phyloP scores from a whole-genome alignment of 306 rosid genomes.

The Oxytropis ochrocephala region DNA sequence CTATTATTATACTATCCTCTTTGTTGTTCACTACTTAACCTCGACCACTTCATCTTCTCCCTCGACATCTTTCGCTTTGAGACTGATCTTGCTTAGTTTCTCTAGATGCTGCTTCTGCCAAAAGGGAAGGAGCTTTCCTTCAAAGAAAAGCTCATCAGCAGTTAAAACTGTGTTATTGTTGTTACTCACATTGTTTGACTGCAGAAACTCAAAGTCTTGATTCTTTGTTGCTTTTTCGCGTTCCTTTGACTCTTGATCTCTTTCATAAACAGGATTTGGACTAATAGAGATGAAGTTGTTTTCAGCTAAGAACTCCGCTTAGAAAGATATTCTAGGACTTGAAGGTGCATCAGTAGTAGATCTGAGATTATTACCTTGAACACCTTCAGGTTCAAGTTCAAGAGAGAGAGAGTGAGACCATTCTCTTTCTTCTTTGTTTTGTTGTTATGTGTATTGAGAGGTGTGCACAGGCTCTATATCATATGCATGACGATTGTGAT shows the following conservation, averaged over 20 bases:
- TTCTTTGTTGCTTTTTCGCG: slow-evolving; percentile 41
- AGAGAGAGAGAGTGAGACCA: slow-evolving; percentile 60
- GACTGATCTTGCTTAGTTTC: slow-evolving; percentile 65
- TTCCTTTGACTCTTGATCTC: slow-evolving; percentile 27
- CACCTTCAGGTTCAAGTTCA: neutral
- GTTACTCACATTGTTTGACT: slow-evolving; percentile 48
- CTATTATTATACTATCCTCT: slow-evolving; percentile 42
- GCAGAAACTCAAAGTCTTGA: slow-evolving; percentile 87
- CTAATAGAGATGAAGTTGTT: slow-evolving; percentile 74
- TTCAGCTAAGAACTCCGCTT: slow-evolving; percentile 83
- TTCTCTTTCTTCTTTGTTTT: slow-evolving; percentile 17
- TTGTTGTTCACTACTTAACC: slow-evolving; percentile 34
- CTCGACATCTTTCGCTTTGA: slow-evolving; percentile 40
- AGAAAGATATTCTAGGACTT: slow-evolving; percentile 92
- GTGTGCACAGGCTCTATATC: neutral
- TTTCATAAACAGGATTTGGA: slow-evolving; percentile 48
- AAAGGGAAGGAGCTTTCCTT: slow-evolving; percentile 91
- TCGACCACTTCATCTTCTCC: slow-evolving; percentile 17
- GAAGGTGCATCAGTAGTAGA: slow-evolving; percentile 50
- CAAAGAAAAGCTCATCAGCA: slow-evolving; percentile 98
- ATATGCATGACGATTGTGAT: slow-evolving; percentile 45
- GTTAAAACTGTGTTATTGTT: slow-evolving; percentile 44
- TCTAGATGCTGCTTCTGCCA: slow-evolving; percentile 84
- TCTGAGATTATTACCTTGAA: slow-evolving; percentile 32
- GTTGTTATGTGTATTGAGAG: slow-evolving; percentile 10